Base-by-base conservation (phyloP, 2,329 filamentous ascomycete genomes). In the Fusarium fujikuroi region DNA sequence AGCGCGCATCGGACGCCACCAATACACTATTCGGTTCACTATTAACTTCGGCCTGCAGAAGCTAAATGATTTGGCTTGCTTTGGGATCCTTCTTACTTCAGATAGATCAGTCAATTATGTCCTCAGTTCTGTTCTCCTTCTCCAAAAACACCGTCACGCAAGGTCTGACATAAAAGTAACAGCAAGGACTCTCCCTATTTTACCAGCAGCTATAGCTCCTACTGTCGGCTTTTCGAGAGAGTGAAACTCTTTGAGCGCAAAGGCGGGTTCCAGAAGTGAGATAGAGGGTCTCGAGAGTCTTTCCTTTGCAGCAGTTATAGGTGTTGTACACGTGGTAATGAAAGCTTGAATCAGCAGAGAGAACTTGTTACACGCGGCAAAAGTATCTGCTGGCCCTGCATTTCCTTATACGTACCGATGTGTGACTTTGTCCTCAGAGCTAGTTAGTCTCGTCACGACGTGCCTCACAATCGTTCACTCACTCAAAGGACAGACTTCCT, bases 161-260 rank as follows among this genome's bases (percentile, higher is more conserved):
- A 28, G 28, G 4, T 15, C 15, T 43, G 2, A 18, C 9, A 23
- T 9, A 23, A 23, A 11, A 8, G n/a, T 15, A 18, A 43, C n/a
- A 18, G 7, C n/a, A 9, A 40, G 5, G 8, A 4, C 9, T 18
- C 15, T 9, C 6, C 42, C 15, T 11, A 5, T 2, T 4, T 9
- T 16, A 18, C 42, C n/a, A 23, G 15, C 6, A 12, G 15, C 9
- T 43, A 43, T 43, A 23, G n/a, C n/a, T 23, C 15, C 42, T 0
- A 23, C 15, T 16, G n/a, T n/a, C 9, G 6, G 6, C 15, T 10
- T 23, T 10, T 11, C 23, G 40, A 9, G n/a, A 43, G 40, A 15
- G 28, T 1, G n/a, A 23, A 11, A 5, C 23, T 14, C n/a, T 43
- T 43, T 11, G 15, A 43, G n/a, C 9, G 42, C 15, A 43, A 43